Evolutionary conservation across 352 stramenopile species (phyloP).

Genomic region (Phytophthora rubi): DNA sequence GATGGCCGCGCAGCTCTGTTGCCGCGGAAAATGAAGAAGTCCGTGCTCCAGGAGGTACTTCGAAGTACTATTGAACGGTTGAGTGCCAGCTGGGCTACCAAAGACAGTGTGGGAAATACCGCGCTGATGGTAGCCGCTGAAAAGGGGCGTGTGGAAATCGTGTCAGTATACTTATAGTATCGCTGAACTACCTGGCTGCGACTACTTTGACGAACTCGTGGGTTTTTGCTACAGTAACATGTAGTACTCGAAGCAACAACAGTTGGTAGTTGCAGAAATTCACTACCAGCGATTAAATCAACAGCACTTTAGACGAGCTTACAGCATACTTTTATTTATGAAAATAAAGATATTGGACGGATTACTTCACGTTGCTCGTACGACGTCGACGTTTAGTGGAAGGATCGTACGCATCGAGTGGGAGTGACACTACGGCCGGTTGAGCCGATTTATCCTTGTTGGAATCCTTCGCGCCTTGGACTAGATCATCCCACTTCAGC

Average conservation of each 20-base stretch:
- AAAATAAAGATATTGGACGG: too few species aligned
- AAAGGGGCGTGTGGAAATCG: not conserved
- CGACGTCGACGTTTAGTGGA: slow-evolving; percentile 27
- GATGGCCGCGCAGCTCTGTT: not conserved
- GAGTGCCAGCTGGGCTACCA: not conserved
- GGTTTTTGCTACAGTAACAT: too few species aligned
- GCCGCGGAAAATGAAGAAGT: not conserved
- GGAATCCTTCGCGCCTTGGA: slow-evolving; percentile 24
- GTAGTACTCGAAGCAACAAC: too few species aligned
- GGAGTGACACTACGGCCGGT: slow-evolving; percentile 38
- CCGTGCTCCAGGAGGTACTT: not conserved
- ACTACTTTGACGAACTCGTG: not conserved
- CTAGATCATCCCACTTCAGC: slow-evolving; percentile 52
- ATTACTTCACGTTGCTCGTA: not conserved
- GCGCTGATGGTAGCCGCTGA: not conserved
- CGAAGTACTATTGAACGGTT: not conserved
- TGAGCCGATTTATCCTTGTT: slow-evolving; percentile 2
- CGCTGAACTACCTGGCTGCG: not conserved
- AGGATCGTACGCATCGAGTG: slow-evolving; percentile 39
- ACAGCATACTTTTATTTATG: too few species aligned
- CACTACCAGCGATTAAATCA: too few species aligned
- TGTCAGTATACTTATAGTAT: not conserved
- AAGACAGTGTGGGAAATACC: not conserved
- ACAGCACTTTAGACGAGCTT: too few species aligned
- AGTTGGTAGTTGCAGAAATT: too few species aligned